Base-by-base conservation (phyloP, 495 filamentous ascomycete species). In the Zalerion maritima region DNA sequence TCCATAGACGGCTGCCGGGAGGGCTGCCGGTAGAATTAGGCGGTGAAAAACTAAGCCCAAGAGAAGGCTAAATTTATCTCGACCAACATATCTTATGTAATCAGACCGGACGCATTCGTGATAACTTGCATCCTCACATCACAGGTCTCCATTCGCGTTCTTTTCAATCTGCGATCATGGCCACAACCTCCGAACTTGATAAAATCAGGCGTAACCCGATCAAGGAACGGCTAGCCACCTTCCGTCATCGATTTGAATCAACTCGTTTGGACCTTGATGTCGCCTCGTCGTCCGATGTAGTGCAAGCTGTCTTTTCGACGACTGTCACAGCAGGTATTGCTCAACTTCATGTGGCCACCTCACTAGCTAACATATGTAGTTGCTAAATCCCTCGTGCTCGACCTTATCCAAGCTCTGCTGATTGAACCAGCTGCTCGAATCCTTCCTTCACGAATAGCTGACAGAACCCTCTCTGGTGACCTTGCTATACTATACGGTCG, bases 131-230 rank as follows among this genome's bases (percentile, higher is more conserved):
- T 30, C 16, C 10, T 14, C n/a, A n/a, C n/a, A n/a, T n/a, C n/a
- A n/a, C n/a, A n/a, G 28, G 28, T 30, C 17, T 6, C 9, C 16
- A 30, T 8, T 8, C 8, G 6, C 9, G 7, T 7, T 6, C 13
- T 14, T 28, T 28, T 28, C 25, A 28, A 28, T 28, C 25, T 28
- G 12, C 25, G 25, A 28, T 34, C 26, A 34, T 40, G 32, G 36
- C 36, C 32, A 40, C 32, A 24, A 17, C 26, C 36, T 40, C 36
- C 32, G 32, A 40, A 35, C 36, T 40, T 16, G 32, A 40, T 18
- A 31, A 35, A 29, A 36, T 40, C 28, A 40, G 26, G 16, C 16
- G 25, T 18, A 35, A 40, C 32, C 36, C 24, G 13, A 40, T 40
- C 32, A 36, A 35, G 16, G 36, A 40, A 40, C 13, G 36, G 18